These are phyloP conservation scores for Phaffia australis DNA, from an alignment of 768 basidiomycete species.

Conservation along the genomic window DNA sequence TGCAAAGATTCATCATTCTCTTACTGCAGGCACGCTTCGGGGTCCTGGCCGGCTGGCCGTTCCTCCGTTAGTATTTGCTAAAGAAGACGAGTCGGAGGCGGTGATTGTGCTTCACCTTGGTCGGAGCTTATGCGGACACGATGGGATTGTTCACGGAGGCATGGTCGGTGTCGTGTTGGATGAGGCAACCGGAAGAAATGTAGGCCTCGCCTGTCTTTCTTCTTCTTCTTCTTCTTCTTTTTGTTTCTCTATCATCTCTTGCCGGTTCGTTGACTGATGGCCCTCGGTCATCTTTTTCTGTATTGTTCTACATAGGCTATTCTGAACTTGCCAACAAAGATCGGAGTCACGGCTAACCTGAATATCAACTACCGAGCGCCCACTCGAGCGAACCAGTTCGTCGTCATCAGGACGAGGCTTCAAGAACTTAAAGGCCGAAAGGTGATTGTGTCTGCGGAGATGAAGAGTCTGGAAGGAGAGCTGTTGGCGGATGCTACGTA, in stretches of 20 bases:
- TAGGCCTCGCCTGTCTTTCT: constrained; percentile 39
- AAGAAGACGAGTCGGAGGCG: constrained; percentile 63
- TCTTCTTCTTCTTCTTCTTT: not conserved
- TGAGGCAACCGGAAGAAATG: constrained; percentile 65
- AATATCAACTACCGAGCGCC: constrained; percentile 74
- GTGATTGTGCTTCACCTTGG: constrained; percentile 70
- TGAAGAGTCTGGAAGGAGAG: constrained; percentile 74
- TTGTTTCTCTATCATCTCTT: not conserved
- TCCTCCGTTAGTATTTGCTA: constrained; percentile 61
- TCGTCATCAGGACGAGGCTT: constrained; percentile 64
- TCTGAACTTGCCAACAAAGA: constrained; percentile 69
- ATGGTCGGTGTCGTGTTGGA: constrained; percentile 81
- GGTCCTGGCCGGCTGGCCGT: constrained; percentile 76
- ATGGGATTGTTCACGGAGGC: constrained; percentile 91
- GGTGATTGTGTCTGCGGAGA: constrained; percentile 53
- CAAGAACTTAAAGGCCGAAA: constrained; percentile 67
- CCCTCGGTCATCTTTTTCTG: no score
- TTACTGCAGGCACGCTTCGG: constrained; percentile 72
- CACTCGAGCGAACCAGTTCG: constrained; percentile 74
- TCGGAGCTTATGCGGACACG: constrained; percentile 69
- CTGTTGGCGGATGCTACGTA: constrained; percentile 71
- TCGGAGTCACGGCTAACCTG: constrained; percentile 73
- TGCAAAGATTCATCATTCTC: constrained; percentile 50
- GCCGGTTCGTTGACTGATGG: not conserved
- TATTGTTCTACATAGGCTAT: constrained; percentile 55